Conservation (phyloP, 805 yeast genomes). For the Middelhovenomyces tepae region DNA sequence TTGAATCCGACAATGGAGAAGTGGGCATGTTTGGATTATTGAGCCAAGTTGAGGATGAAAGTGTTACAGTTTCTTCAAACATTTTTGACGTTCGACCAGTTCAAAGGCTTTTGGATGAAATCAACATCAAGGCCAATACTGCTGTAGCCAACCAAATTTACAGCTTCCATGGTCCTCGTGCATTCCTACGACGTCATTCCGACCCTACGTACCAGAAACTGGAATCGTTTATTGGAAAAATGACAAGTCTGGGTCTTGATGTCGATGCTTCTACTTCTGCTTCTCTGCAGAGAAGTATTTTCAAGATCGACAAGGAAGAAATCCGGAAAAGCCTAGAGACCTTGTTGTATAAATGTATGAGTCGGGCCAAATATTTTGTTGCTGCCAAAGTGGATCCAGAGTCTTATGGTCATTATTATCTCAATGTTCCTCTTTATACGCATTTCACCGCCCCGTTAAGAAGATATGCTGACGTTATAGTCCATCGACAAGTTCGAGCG, state of each 20-base stretch:
- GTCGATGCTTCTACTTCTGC: conserved; percentile 71
- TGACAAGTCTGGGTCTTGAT: conserved; percentile 42
- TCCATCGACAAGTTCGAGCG: conserved; percentile 81
- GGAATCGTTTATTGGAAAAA: conserved; percentile 67
- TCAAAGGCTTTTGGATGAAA: conserved; percentile 57
- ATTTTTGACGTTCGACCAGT: conserved; percentile 48
- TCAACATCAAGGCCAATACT: conserved; percentile 69
- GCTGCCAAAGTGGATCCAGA: conserved; percentile 84
- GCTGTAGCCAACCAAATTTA: conserved; percentile 77
- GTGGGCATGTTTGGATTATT: conserved; percentile 49
- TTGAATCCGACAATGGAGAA: conserved; percentile 38
- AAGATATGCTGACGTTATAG: conserved; percentile 86
- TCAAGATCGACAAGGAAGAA: conserved; percentile 50
- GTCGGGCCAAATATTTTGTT: conserved; percentile 77
- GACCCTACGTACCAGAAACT: conserved; percentile 75
- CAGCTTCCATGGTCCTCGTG: conserved; percentile 66
- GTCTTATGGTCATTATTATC: conserved; percentile 67
- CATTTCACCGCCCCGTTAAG: conserved; percentile 91
- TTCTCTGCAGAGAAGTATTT: conserved; percentile 61
- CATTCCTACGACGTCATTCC: conserved; percentile 80
- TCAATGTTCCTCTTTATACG: conserved; percentile 78
- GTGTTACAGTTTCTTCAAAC: conserved; percentile 60
- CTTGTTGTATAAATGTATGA: conserved; percentile 68
- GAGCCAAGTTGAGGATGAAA: conserved; percentile 80
- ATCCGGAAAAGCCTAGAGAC: conserved; percentile 71